A percentile compares a stretch with the other conserved stretches of the same genome.
These are phyloP conservation scores for Trichosporon coremiiforme DNA, from an alignment of 1,284 basidiomycete genomes.

Conservation along the genomic window DNA sequence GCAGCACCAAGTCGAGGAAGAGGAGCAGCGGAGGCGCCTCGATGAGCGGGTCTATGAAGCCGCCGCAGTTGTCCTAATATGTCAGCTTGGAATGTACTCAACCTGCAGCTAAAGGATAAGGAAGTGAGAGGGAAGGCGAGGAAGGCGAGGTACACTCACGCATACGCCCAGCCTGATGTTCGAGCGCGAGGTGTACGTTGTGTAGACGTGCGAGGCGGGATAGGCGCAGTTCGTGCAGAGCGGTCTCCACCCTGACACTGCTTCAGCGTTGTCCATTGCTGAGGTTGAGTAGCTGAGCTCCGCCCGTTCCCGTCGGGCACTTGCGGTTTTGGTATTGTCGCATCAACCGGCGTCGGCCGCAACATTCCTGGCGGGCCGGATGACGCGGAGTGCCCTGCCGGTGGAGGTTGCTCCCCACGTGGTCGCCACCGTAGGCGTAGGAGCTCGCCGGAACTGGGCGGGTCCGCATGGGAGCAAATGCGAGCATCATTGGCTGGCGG, in stretches of 20 bases:
- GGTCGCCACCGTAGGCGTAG: background rate
- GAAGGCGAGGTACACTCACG: too few species aligned
- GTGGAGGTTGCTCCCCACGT: background rate
- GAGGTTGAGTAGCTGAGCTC: background rate
- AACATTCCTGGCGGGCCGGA: background rate
- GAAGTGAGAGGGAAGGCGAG: too few species aligned
- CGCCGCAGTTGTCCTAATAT: too few species aligned
- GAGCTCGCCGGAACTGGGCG: background rate
- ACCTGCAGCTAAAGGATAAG: too few species aligned
- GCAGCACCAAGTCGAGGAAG: too few species aligned
- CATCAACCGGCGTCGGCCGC: background rate
- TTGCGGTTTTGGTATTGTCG: background rate
- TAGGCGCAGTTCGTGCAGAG: slow-evolving; percentile 77
- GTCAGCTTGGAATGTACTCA: too few species aligned
- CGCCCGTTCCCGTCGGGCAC: background rate
- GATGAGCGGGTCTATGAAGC: too few species aligned
- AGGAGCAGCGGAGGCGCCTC: too few species aligned
- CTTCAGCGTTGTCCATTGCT: background rate
- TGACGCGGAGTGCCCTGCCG: background rate
- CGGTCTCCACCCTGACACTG: slow-evolving; percentile 52
- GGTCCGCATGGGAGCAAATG: background rate
- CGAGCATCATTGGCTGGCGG: background rate
- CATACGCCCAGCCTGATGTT: slow-evolving; percentile 81
- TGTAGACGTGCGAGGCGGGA: slow-evolving; percentile 72
- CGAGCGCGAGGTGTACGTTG: slow-evolving; percentile 77